Base-by-base conservation (phyloP, 352 stramenopile species). In the Peronospora belbahrii region DNA sequence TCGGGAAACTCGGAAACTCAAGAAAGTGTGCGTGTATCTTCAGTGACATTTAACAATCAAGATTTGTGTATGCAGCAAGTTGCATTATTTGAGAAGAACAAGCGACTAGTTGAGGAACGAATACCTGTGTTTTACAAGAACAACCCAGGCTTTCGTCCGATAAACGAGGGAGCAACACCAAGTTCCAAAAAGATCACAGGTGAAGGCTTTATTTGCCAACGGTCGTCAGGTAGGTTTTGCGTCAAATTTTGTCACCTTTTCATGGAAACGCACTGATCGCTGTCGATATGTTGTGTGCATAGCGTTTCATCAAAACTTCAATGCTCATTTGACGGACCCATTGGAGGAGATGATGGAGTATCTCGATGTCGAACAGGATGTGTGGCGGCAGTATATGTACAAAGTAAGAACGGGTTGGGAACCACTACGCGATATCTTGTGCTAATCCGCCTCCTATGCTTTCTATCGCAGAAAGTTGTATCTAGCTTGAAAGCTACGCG, bases 291-390 rank as follows among this genome's bases (percentile, higher is more conserved):
- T 45, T 48, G 11, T 25, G 20, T 46, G 6, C 18, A 17, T 35
- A 88, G 81, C 71, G 56, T 65, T 77, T 56, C 67, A 86, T 34
- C 45, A 58, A 32, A 92, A 89, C 37, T 34, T 86, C 32, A 92
- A 92, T 33, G 61, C 73, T 6, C 81, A 89, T 52, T 52, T 92
- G 52, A 92, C 77, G 0, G 73, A 74, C 22, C 77, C 74, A 20
- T 44, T 89, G 3, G 74, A 92, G 49, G 74, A 89, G 38, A 65
- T 92, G 23, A 86, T 92, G 61, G 75, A 85, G 58, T 92, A 81
- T 51, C 48, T 92, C 3, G 62, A 83, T 18, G 74, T 86, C 7
- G 81, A 92, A 41, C 60, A 62, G 11, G 78, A 89, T 39, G 65
- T 84, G 19, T 89, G 81, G 81, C 60, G 81, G 13, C 74, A 84